Evolutionary conservation across 306 rosid genomes (phyloP).

Genomic region (Dicorynia guianensis): DNA sequence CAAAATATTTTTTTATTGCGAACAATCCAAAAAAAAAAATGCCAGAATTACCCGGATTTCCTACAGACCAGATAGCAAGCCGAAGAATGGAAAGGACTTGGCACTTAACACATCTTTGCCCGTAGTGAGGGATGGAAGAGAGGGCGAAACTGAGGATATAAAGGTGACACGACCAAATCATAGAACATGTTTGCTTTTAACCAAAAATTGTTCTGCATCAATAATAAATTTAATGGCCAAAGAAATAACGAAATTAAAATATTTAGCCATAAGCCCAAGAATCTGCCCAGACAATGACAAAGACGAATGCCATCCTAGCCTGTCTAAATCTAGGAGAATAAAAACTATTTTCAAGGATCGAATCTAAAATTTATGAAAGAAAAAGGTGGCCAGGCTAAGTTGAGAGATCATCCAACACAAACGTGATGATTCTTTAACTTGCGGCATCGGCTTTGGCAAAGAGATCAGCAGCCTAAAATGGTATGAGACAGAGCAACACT

Average conservation of each 20-base stretch:
- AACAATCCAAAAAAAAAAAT: too few species aligned
- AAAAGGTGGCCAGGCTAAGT: background rate
- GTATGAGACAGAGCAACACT: too few species aligned
- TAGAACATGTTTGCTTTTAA: too few species aligned
- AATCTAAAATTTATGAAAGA: background rate
- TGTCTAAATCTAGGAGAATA: slow-evolving; percentile 4
- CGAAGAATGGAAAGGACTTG: too few species aligned
- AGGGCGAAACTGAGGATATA: background rate
- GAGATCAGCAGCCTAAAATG: background rate
- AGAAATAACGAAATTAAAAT: background rate
- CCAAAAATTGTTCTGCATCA: background rate
- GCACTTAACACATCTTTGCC: too few species aligned
- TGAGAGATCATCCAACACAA: background rate
- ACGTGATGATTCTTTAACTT: background rate
- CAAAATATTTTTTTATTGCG: too few species aligned
- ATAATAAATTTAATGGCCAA: too few species aligned
- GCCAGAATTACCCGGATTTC: too few species aligned
- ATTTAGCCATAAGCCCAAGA: background rate
- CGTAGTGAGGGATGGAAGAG: background rate
- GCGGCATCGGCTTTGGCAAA: background rate
- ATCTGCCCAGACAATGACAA: background rate
- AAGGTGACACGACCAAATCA: too few species aligned
- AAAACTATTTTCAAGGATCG: background rate
- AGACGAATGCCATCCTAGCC: background rate
- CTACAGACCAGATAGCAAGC: too few species aligned